Conservation (phyloP, 2,329 filamentous ascomycete genomes). For the Ophiocordyceps australis region DNA sequence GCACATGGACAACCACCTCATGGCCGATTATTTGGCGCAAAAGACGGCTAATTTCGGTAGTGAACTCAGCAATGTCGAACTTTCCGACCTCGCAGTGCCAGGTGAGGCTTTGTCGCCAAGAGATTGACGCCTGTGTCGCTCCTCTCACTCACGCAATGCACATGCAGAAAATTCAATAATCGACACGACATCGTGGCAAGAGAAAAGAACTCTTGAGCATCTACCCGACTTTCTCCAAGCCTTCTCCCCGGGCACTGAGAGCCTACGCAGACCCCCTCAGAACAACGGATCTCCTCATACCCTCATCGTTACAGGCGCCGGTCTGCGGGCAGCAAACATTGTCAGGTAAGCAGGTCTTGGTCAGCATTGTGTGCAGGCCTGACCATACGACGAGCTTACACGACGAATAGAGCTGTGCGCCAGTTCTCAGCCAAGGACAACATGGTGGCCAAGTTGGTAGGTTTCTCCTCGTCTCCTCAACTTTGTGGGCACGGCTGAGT, state of each 20-base stretch:
- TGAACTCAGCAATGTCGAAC: slow-evolving; percentile 67
- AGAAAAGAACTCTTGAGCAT: slow-evolving; percentile 49
- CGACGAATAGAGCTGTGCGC: slow-evolving; percentile 50
- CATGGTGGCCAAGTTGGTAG: slow-evolving; percentile 62
- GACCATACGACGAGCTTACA: slow-evolving; percentile 3
- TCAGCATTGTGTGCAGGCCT: too few species aligned
- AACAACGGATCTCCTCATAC: slow-evolving; percentile 66
- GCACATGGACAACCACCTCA: slow-evolving; percentile 63
- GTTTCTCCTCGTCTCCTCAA: too few species aligned
- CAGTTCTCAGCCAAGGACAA: slow-evolving; percentile 65
- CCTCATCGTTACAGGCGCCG: slow-evolving; percentile 70
- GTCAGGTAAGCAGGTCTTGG: slow-evolving; percentile 49
- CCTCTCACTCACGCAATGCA: slow-evolving; percentile 1
- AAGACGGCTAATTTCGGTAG: slow-evolving; percentile 60
- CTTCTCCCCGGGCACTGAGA: slow-evolving; percentile 36
- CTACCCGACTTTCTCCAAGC: slow-evolving; percentile 64
- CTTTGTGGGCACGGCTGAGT: too few species aligned
- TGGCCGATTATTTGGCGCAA: slow-evolving; percentile 75
- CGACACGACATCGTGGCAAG: slow-evolving; percentile 61
- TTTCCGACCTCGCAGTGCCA: slow-evolving; percentile 65
- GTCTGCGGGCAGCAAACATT: slow-evolving; percentile 71
- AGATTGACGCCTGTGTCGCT: too few species aligned
- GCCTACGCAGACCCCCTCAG: slow-evolving; percentile 46
- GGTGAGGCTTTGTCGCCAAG: slow-evolving; percentile 27
- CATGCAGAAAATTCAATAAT: slow-evolving; percentile 49